Base-by-base conservation (phyloP, 1,139 yeast genomes). In the Geotrichum restrictum region DNA sequence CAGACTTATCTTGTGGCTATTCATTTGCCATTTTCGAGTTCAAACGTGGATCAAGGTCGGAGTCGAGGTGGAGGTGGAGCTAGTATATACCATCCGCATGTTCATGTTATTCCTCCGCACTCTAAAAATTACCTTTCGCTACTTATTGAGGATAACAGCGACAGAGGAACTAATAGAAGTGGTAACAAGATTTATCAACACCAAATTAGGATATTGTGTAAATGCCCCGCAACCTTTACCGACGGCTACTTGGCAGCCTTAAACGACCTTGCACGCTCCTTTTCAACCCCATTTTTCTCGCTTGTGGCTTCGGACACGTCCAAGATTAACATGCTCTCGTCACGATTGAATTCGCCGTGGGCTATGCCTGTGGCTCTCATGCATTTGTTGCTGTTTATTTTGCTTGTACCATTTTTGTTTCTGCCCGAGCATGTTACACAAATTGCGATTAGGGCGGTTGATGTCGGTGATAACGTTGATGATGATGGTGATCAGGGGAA, bases 281-380 rank as follows among this genome's bases (percentile, higher is more conserved):
- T 58, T 49, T 54, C 61, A 1, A 49, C 51, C 31, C 62, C 63
- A 4, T 58, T 60, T 36, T 53, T 56, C 14, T 59, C 61, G 6
- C 56, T 60, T 13, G 57, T 59, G 3, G 55, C 57, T 19, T 57
- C 60, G 0, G 61, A 58, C 43, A 52, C 54, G 11, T 57, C 60
- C 7, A 57, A 55, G 16, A 48, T 60, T 4, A 54, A 57, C 22
- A 51, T 52, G 13, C 53, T 60, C 14, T 55, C 61, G 3, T 55
- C 60, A 6, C 50, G 59, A 18, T 52, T 60, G 11, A 59, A 59
- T 34, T 58, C 62, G 0, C 64, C 63, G 2, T 61, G 64, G 62
- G 61, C 62, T 0, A 52, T 60, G 38, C 63, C 64, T 1, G 57
- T 60, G 2, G 63, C 62, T 5, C 39, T 59, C 34, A 56, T 61